Evolutionary conservation across 1,284 basidiomycete genomes (phyloP).

Genomic region (Leccinum insolens): DNA sequence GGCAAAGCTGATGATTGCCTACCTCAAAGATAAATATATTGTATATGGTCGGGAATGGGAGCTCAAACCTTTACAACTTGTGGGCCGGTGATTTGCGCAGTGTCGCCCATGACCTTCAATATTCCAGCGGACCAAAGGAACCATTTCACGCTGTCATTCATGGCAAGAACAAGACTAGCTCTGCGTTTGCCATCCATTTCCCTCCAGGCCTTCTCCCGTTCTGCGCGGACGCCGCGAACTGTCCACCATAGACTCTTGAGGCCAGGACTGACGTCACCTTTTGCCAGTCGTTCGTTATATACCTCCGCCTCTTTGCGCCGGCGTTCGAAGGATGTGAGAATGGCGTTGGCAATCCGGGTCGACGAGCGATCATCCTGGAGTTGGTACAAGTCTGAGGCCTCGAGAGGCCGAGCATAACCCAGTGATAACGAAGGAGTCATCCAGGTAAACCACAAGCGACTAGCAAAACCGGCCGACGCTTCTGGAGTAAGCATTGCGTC

Average conservation of each 20-base stretch:
- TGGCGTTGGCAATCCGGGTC: slow-evolving; percentile 59
- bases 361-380: slow-evolving; percentile 68
- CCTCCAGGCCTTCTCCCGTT: slow-evolving; percentile 66
- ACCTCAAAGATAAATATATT: slow-evolving; percentile 4
- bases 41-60: background rate
- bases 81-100: slow-evolving; percentile 74
- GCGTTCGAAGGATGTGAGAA: slow-evolving; percentile 67
- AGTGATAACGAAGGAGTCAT: slow-evolving; percentile 69
- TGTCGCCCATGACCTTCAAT: slow-evolving; percentile 77
- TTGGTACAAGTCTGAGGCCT: slow-evolving; percentile 85
- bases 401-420: slow-evolving; percentile 77
- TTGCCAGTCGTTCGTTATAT: slow-evolving; percentile 71
- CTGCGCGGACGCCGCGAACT: slow-evolving; percentile 52
- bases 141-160: slow-evolving; percentile 83
- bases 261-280: slow-evolving; percentile 65
- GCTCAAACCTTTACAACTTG: slow-evolving; percentile 69
- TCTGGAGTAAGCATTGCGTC: slow-evolving; percentile 53
- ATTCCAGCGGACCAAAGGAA: slow-evolving; percentile 84
- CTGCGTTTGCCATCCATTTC: slow-evolving; percentile 63
- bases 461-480: slow-evolving; percentile 44
- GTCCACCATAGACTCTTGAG: slow-evolving; percentile 62
- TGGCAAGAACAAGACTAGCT: slow-evolving; percentile 72
- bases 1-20: slow-evolving; percentile 80
- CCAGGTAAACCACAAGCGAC: slow-evolving; percentile 63
- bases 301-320: slow-evolving; percentile 62